These are phyloP conservation scores for Trypanosoma platydactyli DNA, from an alignment of 208 protist genomes.

Conservation along the genomic window DNA sequence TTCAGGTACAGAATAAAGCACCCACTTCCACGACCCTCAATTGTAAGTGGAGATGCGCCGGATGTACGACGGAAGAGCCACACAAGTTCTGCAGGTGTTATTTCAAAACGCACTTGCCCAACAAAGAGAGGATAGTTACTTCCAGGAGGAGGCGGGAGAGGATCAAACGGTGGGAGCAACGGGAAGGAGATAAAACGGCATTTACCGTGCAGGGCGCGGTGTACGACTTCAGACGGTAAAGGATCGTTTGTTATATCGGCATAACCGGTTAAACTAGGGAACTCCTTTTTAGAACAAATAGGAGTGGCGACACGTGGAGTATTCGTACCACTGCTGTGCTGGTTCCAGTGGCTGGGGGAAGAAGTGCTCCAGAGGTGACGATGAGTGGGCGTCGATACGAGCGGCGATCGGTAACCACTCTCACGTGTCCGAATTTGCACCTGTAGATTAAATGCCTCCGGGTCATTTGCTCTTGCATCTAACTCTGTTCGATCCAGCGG, in stretches of 20 bases:
- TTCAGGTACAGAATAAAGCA: constrained; percentile 79
- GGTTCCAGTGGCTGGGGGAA: not conserved
- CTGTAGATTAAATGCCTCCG: constrained; percentile 4
- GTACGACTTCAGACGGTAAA: constrained; percentile 56
- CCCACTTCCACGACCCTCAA: constrained; percentile 72
- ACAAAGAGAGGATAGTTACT: constrained; percentile 62
- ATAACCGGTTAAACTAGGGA: not conserved
- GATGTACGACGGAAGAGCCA: constrained; percentile 78
- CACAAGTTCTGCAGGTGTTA: constrained; percentile 63
- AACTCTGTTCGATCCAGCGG: not conserved
- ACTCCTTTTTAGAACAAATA: not conserved
- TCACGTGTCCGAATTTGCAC: constrained; percentile 12
- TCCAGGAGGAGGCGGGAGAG: constrained; percentile 13
- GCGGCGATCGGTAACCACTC: constrained; percentile 4
- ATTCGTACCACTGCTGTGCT: not conserved
- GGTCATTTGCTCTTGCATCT: not conserved
- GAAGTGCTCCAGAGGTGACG: not conserved
- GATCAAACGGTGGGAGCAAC: constrained; percentile 27
- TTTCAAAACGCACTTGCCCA: constrained; percentile 86
- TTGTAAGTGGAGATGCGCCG: constrained; percentile 50
- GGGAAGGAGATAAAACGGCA: constrained; percentile 80
- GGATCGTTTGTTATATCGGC: not conserved
- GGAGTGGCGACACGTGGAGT: not conserved
- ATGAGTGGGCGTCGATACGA: not conserved
- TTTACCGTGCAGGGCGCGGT: constrained; percentile 57